A percentile compares a stretch with the other conserved stretches of the same genome.
Conservation (phyloP, 331 rosid genomes). For the Cydonia oblonga region DNA sequence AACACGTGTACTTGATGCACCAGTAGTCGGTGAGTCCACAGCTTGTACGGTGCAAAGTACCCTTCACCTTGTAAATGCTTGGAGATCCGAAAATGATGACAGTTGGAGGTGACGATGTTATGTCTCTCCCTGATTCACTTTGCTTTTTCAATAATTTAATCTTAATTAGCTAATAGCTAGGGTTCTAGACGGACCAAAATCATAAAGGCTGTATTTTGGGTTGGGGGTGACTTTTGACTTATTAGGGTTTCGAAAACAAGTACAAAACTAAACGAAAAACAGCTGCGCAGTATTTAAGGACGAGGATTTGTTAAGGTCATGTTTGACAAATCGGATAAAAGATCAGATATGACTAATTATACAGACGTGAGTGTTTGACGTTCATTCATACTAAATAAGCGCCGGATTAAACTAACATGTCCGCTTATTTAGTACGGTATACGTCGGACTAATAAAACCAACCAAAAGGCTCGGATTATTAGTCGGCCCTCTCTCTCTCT, state of each 20-base stretch:
- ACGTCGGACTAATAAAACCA: too few species aligned
- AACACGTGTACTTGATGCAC: slow-evolving; percentile 15
- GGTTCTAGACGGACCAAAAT: not conserved
- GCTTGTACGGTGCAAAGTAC: slow-evolving; percentile 16
- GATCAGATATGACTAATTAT: too few species aligned
- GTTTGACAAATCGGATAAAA: too few species aligned
- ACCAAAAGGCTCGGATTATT: too few species aligned
- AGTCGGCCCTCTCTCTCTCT: too few species aligned
- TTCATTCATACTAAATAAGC: too few species aligned
- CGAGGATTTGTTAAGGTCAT: not conserved
- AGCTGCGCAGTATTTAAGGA: not conserved
- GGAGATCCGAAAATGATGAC: slow-evolving; percentile 22
- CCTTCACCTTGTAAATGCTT: not conserved
- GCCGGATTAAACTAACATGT: too few species aligned
- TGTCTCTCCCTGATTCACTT: slow-evolving; percentile 4
- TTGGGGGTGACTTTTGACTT: not conserved
- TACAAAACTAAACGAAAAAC: not conserved
- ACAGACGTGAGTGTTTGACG: too few species aligned
- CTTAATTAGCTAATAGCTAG: not conserved
- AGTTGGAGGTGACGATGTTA: slow-evolving; percentile 20
- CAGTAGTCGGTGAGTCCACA: slow-evolving; percentile 5
- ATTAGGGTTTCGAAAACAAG: not conserved
- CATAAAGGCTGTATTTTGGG: not conserved
- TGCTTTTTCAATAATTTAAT: not conserved
- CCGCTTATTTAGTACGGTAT: too few species aligned